Evolutionary conservation across 331 rosid genomes (phyloP), one percentile per base, ranked within the genome.

Genomic region (Malus hybrid): DNA sequence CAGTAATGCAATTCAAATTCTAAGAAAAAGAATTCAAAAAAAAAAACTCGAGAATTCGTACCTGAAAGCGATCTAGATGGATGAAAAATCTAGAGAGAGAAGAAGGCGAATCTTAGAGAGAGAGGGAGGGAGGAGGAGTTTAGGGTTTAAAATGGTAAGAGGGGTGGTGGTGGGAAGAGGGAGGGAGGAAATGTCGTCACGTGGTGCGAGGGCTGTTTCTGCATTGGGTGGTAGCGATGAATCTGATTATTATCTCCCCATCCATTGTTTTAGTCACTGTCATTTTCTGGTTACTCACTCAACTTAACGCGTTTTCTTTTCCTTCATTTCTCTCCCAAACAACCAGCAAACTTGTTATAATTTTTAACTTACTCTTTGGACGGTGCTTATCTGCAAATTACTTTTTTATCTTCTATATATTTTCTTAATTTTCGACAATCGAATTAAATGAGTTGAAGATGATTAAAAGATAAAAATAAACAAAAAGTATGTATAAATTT

Each of bases 21-120:
- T 26, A 39, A 2, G 20, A 76, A 28, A 0, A 6, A 12, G 8
- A 11, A 18, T 10, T 15, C 13, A 56, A 72, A 18, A 20, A 53
- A 10, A 39, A 57, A 22, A 33, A 20, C 4, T 6, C 6, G 0
- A 50, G 4, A 48, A 8, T 72, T 68, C 44, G 57, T 79, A 79
- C 82, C 82, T 24, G 76, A 53, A 71, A 58, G 53, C 52, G 63
- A 61, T 77, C 67, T 4, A n/a, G 70, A 73, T 61, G 44, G 46
- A 39, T 39, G 46, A 39, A 11, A 63, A 39, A 19, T 12, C 42
- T 18, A 22, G 36, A 50, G 53, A 75, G 10, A 63, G 56, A 63
- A 33, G 46, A 32, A 72, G 20, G 29, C 12, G 80, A 56, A 10
- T 28, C 12, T 30, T 61, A 48, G 28, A 28, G 34, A 26, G 30